A percentile compares a stretch with the other conserved stretches of the same genome.
phyloP scores from a whole-genome alignment of 208 protist species.

The Spongospora subterranea region DNA sequence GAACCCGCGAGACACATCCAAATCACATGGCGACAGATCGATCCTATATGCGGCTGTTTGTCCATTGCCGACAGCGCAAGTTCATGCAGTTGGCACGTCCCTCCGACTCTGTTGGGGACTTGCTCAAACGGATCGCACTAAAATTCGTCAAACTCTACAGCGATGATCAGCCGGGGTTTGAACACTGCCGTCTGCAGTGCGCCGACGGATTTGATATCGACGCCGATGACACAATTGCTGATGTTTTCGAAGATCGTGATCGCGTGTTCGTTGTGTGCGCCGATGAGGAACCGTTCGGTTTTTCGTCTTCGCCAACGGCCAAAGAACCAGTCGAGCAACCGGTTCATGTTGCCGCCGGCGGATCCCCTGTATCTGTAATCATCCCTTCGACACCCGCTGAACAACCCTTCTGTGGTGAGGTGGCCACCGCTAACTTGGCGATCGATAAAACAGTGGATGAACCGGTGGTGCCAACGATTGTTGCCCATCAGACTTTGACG shows the following conservation, averaged over 20 bases:
- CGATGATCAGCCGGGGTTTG: not conserved
- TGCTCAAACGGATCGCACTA: not conserved
- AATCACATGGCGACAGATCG: not conserved
- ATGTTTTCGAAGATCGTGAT: conserved; percentile 34
- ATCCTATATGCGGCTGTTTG: not conserved
- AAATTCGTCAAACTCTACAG: conserved; percentile 10
- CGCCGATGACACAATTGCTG: conserved; percentile 18
- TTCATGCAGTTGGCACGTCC: conserved; percentile 19
- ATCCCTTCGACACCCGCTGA: not conserved
- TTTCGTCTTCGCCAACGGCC: not conserved
- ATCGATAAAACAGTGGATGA: not conserved
- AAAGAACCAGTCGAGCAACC: not conserved
- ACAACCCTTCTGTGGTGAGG: not conserved
- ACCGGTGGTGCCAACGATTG: not conserved
- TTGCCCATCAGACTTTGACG: not conserved
- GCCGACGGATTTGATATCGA: conserved; percentile 22
- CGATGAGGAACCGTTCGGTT: not conserved
- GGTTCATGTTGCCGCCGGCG: not conserved
- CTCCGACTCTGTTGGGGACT: conserved; percentile 31
- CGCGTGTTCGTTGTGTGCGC: not conserved
- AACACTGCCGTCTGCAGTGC: not conserved
- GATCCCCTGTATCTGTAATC: not conserved
- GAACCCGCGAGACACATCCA: too few species aligned
- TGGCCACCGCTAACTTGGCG: not conserved
- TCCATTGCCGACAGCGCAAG: conserved; percentile 8